Base-by-base conservation (phyloP, 192 early-diverging fungal genomes). In the Coemansia sp. region DNA sequence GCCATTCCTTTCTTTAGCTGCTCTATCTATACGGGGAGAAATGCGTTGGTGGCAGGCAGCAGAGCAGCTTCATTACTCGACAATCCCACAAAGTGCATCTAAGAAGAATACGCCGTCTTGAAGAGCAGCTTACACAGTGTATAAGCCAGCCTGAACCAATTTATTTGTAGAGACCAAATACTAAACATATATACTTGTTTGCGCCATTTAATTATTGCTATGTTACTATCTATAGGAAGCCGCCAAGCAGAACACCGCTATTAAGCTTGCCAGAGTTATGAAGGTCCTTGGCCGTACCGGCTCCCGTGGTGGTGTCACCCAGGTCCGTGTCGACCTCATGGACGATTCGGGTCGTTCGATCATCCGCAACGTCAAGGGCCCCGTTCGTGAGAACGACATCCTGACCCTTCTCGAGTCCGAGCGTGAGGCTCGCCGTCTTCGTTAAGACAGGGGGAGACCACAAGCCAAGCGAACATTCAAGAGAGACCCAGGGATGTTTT, bases 301-400 rank as follows among this genome's bases (percentile, higher is more conserved):
- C 79, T 99, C 97, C 83, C 95, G 97, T 75, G 97, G 97, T 90
- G 95, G 95, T 86, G 97, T 99, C 82, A 99, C 97, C 77, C 97
- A 93, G 84, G 97, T 99, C 82, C 92, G 96, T 70, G 97, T 99
- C 77, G 97, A 98, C 84, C 95, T 99, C 85, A 89, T 98, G 84
- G 95, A 98, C 84, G 95, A 99, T 79, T 74, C 87, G 65, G 87
- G 84, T 86, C 97, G 97, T 64, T 91, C 93, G 82, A 97, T 99
- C 86, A 96, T 99, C 86, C 94, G 97, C 83, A 99, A 99, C 87
- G 97, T 99, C 74, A 97, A 96, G 90, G 97, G 97, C 63, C 97
- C 97, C 72, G 97, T 99, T 68, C 92, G 95, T 71, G 95, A 96
- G 81, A 90, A 92, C 87, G 94, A 95, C 81, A 90, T 98, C 72